phyloP scores from a whole-genome alignment of 148 eudicot species.

The Pouteria glomerata region DNA sequence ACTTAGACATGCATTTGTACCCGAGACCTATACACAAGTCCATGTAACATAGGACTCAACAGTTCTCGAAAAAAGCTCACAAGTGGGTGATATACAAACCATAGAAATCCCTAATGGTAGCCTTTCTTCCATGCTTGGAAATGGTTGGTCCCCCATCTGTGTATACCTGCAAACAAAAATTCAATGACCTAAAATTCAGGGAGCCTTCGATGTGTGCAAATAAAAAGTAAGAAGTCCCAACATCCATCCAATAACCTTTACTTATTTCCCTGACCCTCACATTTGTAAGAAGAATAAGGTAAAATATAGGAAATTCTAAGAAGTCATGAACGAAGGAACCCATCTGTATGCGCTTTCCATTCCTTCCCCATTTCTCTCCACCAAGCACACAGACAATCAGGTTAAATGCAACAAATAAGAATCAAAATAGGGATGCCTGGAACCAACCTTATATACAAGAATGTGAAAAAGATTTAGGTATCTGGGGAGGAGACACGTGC shows the following conservation, averaged over 20 bases:
- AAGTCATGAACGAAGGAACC: not conserved
- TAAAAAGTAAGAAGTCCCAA: not conserved
- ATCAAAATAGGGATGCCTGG: not conserved
- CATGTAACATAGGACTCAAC: too few relatives aligned
- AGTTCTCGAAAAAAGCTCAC: not conserved
- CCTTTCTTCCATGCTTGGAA: constrained; percentile 51
- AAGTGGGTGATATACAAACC: constrained; percentile 32
- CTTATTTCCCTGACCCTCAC: not conserved
- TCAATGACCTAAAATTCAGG: not conserved
- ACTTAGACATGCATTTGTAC: too few relatives aligned
- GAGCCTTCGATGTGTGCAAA: not conserved
- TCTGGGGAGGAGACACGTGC: constrained; percentile 52
- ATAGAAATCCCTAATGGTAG: constrained; percentile 68
- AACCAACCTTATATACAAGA: constrained; percentile 60
- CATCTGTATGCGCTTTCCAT: not conserved
- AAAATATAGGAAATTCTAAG: not conserved
- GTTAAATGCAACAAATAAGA: not conserved
- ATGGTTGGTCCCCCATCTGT: constrained; percentile 50
- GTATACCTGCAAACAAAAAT: constrained; percentile 38
- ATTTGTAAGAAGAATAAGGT: not conserved
- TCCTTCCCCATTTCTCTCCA: not conserved
- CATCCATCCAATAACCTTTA: not conserved
- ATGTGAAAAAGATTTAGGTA: constrained; percentile 60
- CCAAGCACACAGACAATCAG: not conserved
- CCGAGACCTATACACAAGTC: too few relatives aligned